Percentiles rank a stretch among this genome's conserved stretches.
Conservation (phyloP, 2,329 filamentous ascomycete genomes). For the Venturia nashicola region DNA sequence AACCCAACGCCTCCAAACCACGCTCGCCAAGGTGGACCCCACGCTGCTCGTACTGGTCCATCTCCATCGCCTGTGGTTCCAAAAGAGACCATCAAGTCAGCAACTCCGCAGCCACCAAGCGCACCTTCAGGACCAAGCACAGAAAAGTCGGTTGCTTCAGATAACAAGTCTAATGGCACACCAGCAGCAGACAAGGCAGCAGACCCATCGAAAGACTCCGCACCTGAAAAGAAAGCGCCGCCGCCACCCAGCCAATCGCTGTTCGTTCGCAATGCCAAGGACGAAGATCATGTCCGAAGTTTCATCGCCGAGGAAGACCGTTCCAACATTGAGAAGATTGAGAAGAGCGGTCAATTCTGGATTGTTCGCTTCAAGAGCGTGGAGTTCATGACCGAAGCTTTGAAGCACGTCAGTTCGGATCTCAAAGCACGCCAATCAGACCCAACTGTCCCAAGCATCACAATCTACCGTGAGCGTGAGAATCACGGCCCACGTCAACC, state of each 20-base stretch:
- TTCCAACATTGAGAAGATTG: conserved; percentile 56
- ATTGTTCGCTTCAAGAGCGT: conserved; percentile 72
- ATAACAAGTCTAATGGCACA: conserved; percentile 39
- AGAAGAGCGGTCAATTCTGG: conserved; percentile 67
- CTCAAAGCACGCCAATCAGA: conserved; percentile 54
- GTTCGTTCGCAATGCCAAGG: conserved; percentile 78
- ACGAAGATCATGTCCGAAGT: conserved; percentile 69
- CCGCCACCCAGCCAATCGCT: conserved; percentile 40
- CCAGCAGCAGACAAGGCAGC: conserved; percentile 25
- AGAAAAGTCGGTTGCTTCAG: conserved; percentile 23
- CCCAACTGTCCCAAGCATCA: conserved; percentile 67
- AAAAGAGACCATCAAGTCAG: conserved; percentile 36
- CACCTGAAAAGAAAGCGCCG: neutral
- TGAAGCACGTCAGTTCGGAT: conserved; percentile 62
- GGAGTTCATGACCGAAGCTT: conserved; percentile 70
- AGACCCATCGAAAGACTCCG: conserved; percentile 14
- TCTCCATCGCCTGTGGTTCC: conserved; percentile 29
- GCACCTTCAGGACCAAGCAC: conserved; percentile 14
- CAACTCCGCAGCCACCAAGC: conserved; percentile 33
- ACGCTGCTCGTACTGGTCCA: conserved; percentile 25
- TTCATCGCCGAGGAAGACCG: conserved; percentile 76
- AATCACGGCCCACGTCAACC: conserved; percentile 16
- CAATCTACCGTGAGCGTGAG: conserved; percentile 62
- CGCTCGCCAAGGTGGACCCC: conserved; percentile 22
- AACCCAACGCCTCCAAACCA: conserved; percentile 20